These are phyloP conservation scores for Clitopilus hobsonii DNA, from an alignment of 768 basidiomycete species.

Conservation along the genomic window DNA sequence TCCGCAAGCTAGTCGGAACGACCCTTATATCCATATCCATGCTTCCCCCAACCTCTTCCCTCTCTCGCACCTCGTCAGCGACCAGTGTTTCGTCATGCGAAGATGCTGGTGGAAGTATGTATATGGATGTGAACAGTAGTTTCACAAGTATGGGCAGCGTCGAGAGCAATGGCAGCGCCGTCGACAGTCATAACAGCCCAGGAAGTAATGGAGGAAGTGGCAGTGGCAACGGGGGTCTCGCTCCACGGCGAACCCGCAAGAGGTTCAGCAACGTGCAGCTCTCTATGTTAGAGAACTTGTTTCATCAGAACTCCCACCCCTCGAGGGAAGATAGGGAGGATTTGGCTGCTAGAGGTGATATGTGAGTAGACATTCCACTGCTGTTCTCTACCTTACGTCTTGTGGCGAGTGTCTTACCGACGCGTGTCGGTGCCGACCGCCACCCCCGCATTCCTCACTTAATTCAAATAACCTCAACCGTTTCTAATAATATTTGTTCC, in stretches of 20 bases:
- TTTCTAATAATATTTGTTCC: constrained; percentile 2
- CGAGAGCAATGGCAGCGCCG: not conserved
- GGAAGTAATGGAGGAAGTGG: constrained; percentile 5
- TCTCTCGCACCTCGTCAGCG: constrained; percentile 47
- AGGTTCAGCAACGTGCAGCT: constrained; percentile 67
- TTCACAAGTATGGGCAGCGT: not conserved
- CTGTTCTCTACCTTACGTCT: not conserved
- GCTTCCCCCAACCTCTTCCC: constrained; percentile 8
- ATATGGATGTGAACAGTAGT: not conserved
- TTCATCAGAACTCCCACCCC: constrained; percentile 68
- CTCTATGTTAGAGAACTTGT: constrained; percentile 68
- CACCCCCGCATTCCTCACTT: not conserved
- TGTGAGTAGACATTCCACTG: constrained; percentile 41
- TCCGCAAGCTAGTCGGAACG: constrained; percentile 7
- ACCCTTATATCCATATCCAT: constrained; percentile 5
- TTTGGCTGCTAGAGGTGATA: constrained; percentile 54
- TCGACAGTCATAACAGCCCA: not conserved
- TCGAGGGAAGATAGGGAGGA: constrained; percentile 70
- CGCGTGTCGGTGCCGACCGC: not conserved
- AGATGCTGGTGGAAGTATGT: constrained; percentile 32
- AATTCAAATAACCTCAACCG: constrained; percentile 7
- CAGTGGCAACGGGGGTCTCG: constrained; percentile 15
- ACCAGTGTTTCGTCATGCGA: constrained; percentile 51
- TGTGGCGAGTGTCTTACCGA: not conserved
- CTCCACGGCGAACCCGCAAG: constrained; percentile 57